Base-by-base conservation (phyloP, 2,329 filamentous ascomycete genomes). In the Alternaria sp. region DNA sequence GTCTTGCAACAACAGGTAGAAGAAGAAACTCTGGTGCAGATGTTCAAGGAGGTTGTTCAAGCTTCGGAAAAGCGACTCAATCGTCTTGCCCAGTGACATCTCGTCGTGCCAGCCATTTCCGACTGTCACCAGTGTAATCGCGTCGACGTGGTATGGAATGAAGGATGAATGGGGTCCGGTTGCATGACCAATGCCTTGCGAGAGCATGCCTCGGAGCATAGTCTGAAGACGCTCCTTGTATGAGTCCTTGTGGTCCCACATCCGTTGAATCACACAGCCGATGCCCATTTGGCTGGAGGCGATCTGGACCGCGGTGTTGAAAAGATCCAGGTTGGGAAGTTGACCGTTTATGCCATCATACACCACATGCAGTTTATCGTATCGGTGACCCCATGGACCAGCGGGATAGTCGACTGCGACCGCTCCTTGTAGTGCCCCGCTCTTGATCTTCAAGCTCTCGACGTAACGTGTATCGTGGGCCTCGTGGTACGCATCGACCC, bases 1-100 rank as follows among this genome's bases (percentile, higher is more conserved):
- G 28, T 90, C 88, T 70, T 96, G 91, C 88, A 98, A 93, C 47
- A 99, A 86, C 55, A 99, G 85, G 79, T 99, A 99, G 82, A 99
- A 98, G 87, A 99, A 99, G 85, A 99, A 99, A 79, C 94, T 97
- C 82, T 99, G 96, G 78, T 99, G 96, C 65, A 99, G 85, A 78
- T 99, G 94, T 81, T 99, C 96, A 30, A 99, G 87, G 62, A 99
- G 83, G 76, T 99, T 99, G 83, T 99, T 99, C 80, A 99, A 83
- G 78, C 93, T 97, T 73, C 96, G 87, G 79, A 97, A 97, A 4
- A 96, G 87, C 72, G 93, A 93, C 81, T 99, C 96, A 5, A 98
- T 86, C 0, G 94, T 90, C 58, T 94, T 87, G 6, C 96, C 96
- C 77, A 99, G 89, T 10, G 91, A 92, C 93, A 98, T 98, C 81